A percentile compares a stretch with the other conserved stretches of the same genome.
phyloP scores from a whole-genome alignment of 2,329 filamentous ascomycete genomes.

The Ustulina deusta region DNA sequence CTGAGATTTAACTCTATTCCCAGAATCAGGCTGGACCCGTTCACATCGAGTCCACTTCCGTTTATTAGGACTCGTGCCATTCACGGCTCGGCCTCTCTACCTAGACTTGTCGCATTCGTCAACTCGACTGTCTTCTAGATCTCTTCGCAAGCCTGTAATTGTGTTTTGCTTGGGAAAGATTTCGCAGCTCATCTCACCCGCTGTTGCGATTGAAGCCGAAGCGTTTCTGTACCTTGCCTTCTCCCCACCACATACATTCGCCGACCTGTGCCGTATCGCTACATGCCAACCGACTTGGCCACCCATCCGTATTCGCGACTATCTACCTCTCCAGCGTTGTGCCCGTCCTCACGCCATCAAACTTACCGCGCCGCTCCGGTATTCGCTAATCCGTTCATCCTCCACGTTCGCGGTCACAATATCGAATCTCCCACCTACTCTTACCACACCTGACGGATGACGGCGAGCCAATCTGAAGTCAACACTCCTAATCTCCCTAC shows the following conservation, averaged over 20 bases:
- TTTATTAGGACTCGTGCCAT: conserved; percentile 26
- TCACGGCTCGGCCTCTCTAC: conserved; percentile 20
- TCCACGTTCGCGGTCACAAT: conserved; percentile 7
- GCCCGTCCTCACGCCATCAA: conserved; percentile 13
- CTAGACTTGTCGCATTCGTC: conserved; percentile 26
- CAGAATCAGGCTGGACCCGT: conserved; percentile 42
- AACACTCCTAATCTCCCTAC: conserved; percentile 10
- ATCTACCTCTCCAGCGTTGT: conserved; percentile 5
- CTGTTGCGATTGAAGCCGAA: conserved; percentile 38
- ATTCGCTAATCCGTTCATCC: conserved; percentile 8
- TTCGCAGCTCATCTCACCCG: conserved; percentile 10
- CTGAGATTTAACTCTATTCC: conserved; percentile 43
- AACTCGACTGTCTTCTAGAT: conserved; percentile 9
- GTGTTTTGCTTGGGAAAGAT: conserved; percentile 1
- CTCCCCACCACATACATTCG: conserved; percentile 41
- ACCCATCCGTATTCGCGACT: conserved; percentile 3
- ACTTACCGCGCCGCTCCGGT: background rate
- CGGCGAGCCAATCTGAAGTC: conserved; percentile 1
- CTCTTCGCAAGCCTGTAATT: conserved; percentile 4
- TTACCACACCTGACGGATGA: conserved; percentile 15
- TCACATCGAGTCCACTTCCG: conserved; percentile 36
- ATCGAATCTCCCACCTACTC: conserved; percentile 1
- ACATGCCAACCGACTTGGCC: conserved; percentile 21
- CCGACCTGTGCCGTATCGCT: conserved; percentile 31
- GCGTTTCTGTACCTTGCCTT: conserved; percentile 26